Evolutionary conservation across 2,329 filamentous ascomycete species (phyloP), one percentile per base, ranked within the genome.

Genomic region (Neofusicoccum laricinum): DNA sequence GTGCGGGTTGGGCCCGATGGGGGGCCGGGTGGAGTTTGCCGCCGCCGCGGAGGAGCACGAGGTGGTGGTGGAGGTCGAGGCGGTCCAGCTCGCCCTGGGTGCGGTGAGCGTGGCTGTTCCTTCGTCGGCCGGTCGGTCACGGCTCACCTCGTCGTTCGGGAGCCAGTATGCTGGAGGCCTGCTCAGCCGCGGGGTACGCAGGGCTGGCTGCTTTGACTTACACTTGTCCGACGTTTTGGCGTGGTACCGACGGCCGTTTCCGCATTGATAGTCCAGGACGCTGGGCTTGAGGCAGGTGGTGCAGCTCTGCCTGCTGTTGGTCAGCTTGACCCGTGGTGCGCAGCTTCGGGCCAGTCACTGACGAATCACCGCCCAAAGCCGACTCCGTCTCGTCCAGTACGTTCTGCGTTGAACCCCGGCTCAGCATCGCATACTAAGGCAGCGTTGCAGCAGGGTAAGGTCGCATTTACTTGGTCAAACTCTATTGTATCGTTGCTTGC

Each of bases 11-110:
- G 64, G 19, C 15, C 17, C 53, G 15, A 77, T 66, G 19, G 76
- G 76, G 76, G 12, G 73, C 74, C 21, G 72, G 69, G 70, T 73
- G 73, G n/a, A 77, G 73, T 55, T 74, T 75, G 30, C 73, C 75
- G 53, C 68, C 69, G 30, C 77, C 69, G 46, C 75, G 69, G 25
- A 77, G 69, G 21, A 71, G 69, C 67, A 72, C 75, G 57, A 77
- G 73, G 70, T 76, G 74, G 68, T 77, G 75, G 45, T 75, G 68
- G 10, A 77, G 71, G 66, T 76, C 75, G 11, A 64, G 65, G 40
- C 75, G 73, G 67, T 77, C 75, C 58, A 40, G 53, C 19, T 58
- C 53, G 45, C 71, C 75, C 68, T 30, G 76, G 68, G 30, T 71
- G 69, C 66, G 71, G 75, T 63, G 76, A 73, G 71, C 75, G 74